These are phyloP conservation scores for Exsudoporus frostii DNA, from an alignment of 768 basidiomycete genomes.

Conservation along the genomic window DNA sequence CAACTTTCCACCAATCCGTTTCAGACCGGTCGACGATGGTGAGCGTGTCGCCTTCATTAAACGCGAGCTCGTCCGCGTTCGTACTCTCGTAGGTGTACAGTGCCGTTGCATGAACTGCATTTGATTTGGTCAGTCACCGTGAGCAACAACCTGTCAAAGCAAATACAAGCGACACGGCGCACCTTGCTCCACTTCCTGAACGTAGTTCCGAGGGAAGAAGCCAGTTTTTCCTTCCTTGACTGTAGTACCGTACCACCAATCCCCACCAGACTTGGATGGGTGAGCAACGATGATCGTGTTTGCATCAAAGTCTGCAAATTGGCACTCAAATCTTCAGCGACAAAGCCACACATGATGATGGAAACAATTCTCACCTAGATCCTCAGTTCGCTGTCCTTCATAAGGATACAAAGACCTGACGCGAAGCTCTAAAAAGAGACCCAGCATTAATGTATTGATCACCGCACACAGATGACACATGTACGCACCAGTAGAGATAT, in stretches of 20 bases:
- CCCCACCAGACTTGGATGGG: slow-evolving; percentile 80
- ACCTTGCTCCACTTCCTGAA: slow-evolving; percentile 70
- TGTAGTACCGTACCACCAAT: slow-evolving; percentile 91
- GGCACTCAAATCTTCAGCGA: not conserved
- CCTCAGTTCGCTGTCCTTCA: slow-evolving; percentile 82
- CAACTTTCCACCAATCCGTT: slow-evolving; percentile 95
- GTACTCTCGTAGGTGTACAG: slow-evolving; percentile 72
- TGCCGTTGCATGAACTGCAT: slow-evolving; percentile 67
- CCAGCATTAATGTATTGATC: slow-evolving; percentile 1
- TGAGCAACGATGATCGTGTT: slow-evolving; percentile 77
- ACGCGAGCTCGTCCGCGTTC: slow-evolving; percentile 80
- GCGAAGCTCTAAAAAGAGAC: slow-evolving; percentile 51
- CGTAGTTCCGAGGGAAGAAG: slow-evolving; percentile 89
- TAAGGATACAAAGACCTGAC: slow-evolving; percentile 84
- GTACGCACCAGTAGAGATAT: slow-evolving; percentile 54
- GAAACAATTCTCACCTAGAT: slow-evolving; percentile 65
- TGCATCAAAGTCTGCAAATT: slow-evolving; percentile 66
- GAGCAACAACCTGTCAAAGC: not conserved
- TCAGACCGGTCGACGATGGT: slow-evolving; percentile 81
- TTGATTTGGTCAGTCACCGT: not conserved
- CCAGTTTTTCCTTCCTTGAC: slow-evolving; percentile 67
- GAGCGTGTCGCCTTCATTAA: slow-evolving; percentile 76
- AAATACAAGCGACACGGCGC: not conserved
- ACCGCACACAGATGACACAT: not conserved
- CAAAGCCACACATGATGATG: not conserved